Conservation (phyloP, 2,329 filamentous ascomycete genomes). For the Colletotrichum lini region DNA sequence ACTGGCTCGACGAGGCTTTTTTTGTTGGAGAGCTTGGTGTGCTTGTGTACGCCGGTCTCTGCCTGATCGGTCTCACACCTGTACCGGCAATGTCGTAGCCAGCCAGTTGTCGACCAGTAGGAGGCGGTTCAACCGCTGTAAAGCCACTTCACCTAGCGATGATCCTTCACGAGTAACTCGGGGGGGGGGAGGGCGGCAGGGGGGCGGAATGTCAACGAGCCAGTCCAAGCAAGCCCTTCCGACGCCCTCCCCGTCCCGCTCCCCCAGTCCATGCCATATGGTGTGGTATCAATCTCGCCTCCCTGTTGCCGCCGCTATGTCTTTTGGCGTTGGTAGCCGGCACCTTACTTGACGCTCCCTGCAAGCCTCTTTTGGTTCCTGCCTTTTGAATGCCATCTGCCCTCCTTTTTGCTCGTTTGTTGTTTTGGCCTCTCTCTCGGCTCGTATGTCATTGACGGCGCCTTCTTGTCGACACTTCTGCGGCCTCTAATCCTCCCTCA, state of each 20-base stretch:
- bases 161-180: conserved; percentile 20
- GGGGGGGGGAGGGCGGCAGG: conserved; percentile 24
- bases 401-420: not conserved
- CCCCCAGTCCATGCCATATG: conserved; percentile 11
- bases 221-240: conserved; percentile 1
- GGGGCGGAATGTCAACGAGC: conserved; percentile 19
- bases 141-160: conserved; percentile 23
- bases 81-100: conserved; percentile 15
- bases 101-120: conserved; percentile 18
- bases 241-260: conserved; percentile 25
- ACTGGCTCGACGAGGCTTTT: conserved; percentile 2
- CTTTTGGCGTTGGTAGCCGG: conserved; percentile 19
- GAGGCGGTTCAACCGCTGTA: not conserved
- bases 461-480: not conserved
- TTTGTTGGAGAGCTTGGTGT: conserved; percentile 10
- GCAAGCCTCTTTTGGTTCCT: not conserved
- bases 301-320: not conserved
- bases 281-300: conserved; percentile 18
- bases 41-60: conserved; percentile 2
- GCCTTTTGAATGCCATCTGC: not conserved
- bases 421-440: not conserved
- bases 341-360: not conserved
- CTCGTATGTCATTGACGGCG: not conserved
- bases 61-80: conserved; percentile 5
- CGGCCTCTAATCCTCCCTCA: not conserved